Base-by-base conservation (phyloP, 2,329 filamentous ascomycete species). In the Botryotinia globosa region DNA sequence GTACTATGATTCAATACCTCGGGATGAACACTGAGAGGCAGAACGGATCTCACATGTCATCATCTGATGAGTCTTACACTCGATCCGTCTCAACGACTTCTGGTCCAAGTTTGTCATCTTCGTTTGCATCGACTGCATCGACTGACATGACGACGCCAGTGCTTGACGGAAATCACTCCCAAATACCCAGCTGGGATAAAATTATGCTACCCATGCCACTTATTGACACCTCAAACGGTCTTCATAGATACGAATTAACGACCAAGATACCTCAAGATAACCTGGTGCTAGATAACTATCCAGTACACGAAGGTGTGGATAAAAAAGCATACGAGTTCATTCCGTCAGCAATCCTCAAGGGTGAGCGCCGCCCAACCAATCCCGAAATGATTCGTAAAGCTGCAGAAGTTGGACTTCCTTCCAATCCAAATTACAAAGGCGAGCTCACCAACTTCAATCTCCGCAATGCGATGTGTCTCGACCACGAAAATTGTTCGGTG, bases 351-450 rank as follows among this genome's bases (percentile, higher is more conserved):
- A 72, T 72, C 39, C 70, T 72, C 22, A 59, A 32, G 25, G 62
- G 70, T 12, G 29, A 20, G 10, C 25, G 48, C 16, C 70, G 70
- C 9, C 6, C 25, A 4, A 6, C 61, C 29, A 45, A 20, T 25
- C 29, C 62, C 39, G 51, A 72, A 3, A 62, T 42, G 56, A 20
- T 54, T 20, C 70, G 62, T 32, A 72, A 62, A 66, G 62, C 61
- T 22, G 54, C 18, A 7, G 25, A 69, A 51, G n/a, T 69, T 16
- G 65, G 71, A 20, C 16, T 69, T 42, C 5, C 20, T 34, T 20
- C 42, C 7, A 73, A 72, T 45, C 71, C 67, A 3, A 71, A 75
- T 39, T 75, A 74, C 54, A 68, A 73, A 61, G 71, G 70, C 14
- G 67, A 73, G 14, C 34, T 73, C 29, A 73, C 65, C 25, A 51